Evolutionary conservation across 768 basidiomycete species (phyloP), one percentile per base, ranked within the genome.

Genomic region (Steccherinum ochraceum): DNA sequence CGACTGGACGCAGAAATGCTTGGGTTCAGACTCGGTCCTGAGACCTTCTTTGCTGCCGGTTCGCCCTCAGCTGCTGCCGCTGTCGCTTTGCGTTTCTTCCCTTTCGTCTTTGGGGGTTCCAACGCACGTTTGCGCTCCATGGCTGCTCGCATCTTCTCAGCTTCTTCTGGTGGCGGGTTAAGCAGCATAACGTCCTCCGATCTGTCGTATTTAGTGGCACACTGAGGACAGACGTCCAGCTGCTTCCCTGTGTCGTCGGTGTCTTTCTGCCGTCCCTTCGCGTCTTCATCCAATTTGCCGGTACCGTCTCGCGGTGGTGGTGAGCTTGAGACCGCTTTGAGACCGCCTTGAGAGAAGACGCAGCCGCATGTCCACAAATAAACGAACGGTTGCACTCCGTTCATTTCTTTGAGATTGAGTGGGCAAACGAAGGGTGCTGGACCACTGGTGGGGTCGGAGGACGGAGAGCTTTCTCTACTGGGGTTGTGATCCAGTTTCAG

Each of bases 401-500:
- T 93, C 93, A 97, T 97, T 69, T 96, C 95, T 66, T 92, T 91
- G 56, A 90, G 71, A 1, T 86, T 91, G 47, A 98, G 75, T 0
- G 96, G 91, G 70, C 96, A 99, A 50, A 93, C 82, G 60, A 93
- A 98, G 48, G 77, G 79, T 2, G 88, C 74, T 2, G 64, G 74
- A 48, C 77, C 82, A n/a, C 63, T 64, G 23, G 66, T 49, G 12
- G 74, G 73, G 16, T 73, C 63, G 5, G 72, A 51, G 3, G 77
- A 61, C 2, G 69, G 56, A n/a, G 60, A 48, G 16, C 7, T 35
- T 1, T 62, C 42, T 13, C 60, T 60, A 42, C 53, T 53, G 24
- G 90, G 71, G 61, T 94, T 93, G 0, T 77, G 73, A 0, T 93
- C 89, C n/a, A 97, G 72, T 45, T 73, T 85, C 19, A 99, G 71